A percentile compares a stretch with the other conserved stretches of the same genome.
Evolutionary conservation across 495 filamentous ascomycete species (phyloP).

Genomic region (Hyaloscypha hepaticicola): DNA sequence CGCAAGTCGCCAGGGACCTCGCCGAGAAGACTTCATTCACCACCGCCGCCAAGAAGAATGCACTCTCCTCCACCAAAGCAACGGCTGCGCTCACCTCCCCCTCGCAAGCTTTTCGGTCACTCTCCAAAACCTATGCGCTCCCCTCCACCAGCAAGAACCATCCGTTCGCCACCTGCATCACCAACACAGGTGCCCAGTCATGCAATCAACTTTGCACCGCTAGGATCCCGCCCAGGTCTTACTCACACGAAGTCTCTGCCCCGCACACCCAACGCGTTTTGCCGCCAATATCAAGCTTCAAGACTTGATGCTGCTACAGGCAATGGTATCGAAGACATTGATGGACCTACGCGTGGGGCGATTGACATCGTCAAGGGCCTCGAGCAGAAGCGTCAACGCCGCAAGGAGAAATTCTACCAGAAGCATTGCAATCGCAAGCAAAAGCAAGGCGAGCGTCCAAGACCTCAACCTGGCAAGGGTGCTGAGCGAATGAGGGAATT

Average conservation of each 20-base stretch:
- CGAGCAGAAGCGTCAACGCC: conserved; percentile 87
- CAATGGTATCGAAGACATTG: conserved; percentile 23
- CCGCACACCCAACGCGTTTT: conserved; percentile 68
- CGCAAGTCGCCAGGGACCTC: conserved; percentile 39
- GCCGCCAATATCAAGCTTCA: conserved; percentile 43
- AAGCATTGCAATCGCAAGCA: conserved; percentile 65
- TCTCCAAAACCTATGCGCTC: conserved; percentile 73
- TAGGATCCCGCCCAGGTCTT: conserved; percentile 61
- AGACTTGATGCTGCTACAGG: conserved; percentile 27
- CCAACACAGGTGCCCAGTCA: conserved; percentile 33
- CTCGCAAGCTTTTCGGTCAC: conserved; percentile 61
- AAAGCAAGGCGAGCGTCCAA: conserved; percentile 47
- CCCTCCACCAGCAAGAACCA: conserved; percentile 48
- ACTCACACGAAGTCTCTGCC: conserved; percentile 79
- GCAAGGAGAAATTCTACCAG: conserved; percentile 85
- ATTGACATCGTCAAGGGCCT: conserved; percentile 97
- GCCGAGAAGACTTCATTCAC: conserved; percentile 49
- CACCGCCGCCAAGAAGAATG: conserved; percentile 36
- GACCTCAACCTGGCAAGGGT: conserved; percentile 76
- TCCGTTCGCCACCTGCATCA: conserved; percentile 47
- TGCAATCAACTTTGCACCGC: conserved; percentile 51
- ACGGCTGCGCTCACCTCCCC: conserved; percentile 48
- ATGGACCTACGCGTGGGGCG: conserved; percentile 70
- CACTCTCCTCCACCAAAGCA: conserved; percentile 43
- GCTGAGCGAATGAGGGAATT: conserved; percentile 93